A percentile compares a stretch with the other conserved stretches of the same genome.
These are phyloP conservation scores for Oidiodendron maius DNA, from an alignment of 495 filamentous ascomycete species.

Conservation along the genomic window DNA sequence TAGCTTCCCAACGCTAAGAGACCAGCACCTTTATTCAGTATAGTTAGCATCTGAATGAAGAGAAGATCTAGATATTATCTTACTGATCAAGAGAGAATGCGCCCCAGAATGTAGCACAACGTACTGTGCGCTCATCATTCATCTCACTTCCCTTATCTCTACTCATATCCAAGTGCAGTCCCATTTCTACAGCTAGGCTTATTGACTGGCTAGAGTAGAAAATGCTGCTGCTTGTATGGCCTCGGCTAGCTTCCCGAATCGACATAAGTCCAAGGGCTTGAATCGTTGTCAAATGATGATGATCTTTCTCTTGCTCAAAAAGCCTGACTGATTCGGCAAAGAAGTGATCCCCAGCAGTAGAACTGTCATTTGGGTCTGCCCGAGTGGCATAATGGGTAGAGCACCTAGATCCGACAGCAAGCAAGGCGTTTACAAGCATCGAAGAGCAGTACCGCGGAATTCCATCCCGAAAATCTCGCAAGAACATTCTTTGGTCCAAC, in stretches of 20 bases:
- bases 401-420: conserved; percentile 69
- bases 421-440: conserved; percentile 68
- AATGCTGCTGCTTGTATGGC: conserved; percentile 59
- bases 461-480: conserved; percentile 53
- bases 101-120: conserved; percentile 67
- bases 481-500: conserved; percentile 67
- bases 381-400: conserved; percentile 59
- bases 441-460: conserved; percentile 60
- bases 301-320: conserved; percentile 48
- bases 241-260: conserved; percentile 56
- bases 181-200: conserved; percentile 60
- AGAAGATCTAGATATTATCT: conserved; percentile 23
- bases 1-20: conserved; percentile 54
- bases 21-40: conserved; percentile 60
- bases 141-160: conserved; percentile 35
- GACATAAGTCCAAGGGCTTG: conserved; percentile 76
- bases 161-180: conserved; percentile 44
- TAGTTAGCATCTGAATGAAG: conserved; percentile 30
- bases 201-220: conserved; percentile 62
- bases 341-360: conserved; percentile 69
- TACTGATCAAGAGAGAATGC: conserved; percentile 67
- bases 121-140: conserved; percentile 52
- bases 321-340: conserved; percentile 60
- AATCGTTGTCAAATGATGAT: conserved; percentile 64
- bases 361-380: conserved; percentile 58